Evolutionary conservation across 139 green algal genomes (phyloP).

Genomic region (Asterochloris erici): DNA sequence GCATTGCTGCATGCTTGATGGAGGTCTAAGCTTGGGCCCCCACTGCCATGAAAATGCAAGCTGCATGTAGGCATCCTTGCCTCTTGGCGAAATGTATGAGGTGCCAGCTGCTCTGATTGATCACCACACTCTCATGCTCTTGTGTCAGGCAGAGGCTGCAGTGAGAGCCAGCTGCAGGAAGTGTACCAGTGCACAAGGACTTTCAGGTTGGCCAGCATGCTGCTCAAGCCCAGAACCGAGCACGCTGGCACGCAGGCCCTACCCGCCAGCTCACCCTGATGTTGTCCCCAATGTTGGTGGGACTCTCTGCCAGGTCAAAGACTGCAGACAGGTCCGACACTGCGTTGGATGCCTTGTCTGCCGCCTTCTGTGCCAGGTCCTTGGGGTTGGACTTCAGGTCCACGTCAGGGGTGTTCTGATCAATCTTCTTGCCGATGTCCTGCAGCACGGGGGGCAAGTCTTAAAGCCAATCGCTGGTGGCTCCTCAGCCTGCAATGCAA

Average conservation of each 20-base stretch:
- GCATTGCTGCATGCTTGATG: no score
- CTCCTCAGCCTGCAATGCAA: neutral
- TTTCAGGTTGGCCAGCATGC: neutral
- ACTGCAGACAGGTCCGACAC: conserved; percentile 8
- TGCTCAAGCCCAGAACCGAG: neutral
- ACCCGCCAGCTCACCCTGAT: no score
- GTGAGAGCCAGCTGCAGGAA: no score
- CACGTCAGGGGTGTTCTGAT: conserved; percentile 2
- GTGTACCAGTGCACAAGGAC: neutral
- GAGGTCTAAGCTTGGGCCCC: no score
- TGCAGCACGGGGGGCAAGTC: neutral
- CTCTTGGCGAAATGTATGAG: no score
- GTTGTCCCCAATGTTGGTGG: neutral
- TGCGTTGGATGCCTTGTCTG: conserved; percentile 9
- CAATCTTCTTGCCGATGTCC: neutral
- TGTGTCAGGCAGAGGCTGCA: no score
- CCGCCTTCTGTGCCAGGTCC: conserved; percentile 12
- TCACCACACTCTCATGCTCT: no score
- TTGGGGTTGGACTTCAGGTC: conserved; percentile 17
- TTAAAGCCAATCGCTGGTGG: neutral
- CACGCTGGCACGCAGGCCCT: neutral
- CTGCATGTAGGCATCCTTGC: no score
- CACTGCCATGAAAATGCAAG: no score
- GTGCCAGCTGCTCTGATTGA: no score
- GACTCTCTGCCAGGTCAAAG: neutral